These are phyloP conservation scores for Lentinula raphanica DNA, from an alignment of 768 basidiomycete genomes.

Conservation along the genomic window DNA sequence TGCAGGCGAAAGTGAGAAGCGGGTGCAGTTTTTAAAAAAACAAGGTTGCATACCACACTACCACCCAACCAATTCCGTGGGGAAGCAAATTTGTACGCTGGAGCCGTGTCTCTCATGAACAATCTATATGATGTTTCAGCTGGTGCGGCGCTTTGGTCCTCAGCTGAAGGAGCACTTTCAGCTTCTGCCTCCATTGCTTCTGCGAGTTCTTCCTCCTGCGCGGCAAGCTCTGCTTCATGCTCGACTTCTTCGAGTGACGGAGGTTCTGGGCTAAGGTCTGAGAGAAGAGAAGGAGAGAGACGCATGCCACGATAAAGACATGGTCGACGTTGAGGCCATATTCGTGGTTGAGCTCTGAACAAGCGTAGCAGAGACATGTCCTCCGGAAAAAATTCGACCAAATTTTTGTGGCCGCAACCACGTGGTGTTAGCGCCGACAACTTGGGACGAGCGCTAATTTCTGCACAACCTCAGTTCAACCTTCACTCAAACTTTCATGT, in stretches of 20 bases:
- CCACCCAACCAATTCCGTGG: constrained; percentile 63
- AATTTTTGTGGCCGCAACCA: not conserved
- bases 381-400: not conserved
- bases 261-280: constrained; percentile 22
- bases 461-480: no score
- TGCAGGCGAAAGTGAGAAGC: constrained; percentile 23
- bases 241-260: constrained; percentile 13
- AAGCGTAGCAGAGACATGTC: constrained; percentile 18
- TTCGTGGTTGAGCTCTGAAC: constrained; percentile 23
- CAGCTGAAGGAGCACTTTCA: constrained; percentile 8
- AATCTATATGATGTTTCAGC: constrained; percentile 28
- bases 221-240: not conserved
- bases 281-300: constrained; percentile 16
- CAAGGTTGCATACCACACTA: constrained; percentile 29
- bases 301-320: constrained; percentile 22
- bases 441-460: no score
- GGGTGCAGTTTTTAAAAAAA: constrained; percentile 3
- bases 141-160: constrained; percentile 7
- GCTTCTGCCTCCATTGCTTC: constrained; percentile 14
- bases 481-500: no score
- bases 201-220: constrained; percentile 13
- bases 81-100: constrained; percentile 35
- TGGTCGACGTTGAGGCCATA: constrained; percentile 18
- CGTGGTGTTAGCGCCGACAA: not conserved
- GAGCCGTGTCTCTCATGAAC: constrained; percentile 40